These are phyloP conservation scores for Eucalyptus decipiens DNA, from an alignment of 345 rosid genomes.

Conservation along the genomic window DNA sequence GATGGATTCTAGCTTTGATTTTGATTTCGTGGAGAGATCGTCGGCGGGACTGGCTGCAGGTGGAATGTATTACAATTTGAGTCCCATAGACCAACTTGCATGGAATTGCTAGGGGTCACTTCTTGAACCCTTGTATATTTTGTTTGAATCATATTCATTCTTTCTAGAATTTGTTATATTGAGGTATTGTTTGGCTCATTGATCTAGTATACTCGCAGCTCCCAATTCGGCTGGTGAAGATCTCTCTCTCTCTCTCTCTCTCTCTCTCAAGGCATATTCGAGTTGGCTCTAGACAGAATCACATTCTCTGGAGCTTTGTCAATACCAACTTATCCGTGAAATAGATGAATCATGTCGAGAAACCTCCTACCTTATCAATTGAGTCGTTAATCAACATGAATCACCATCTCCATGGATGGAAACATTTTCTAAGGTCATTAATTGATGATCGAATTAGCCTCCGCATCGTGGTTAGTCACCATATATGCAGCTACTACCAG, in stretches of 20 bases:
- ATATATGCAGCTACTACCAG: not conserved
- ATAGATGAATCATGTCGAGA: not conserved
- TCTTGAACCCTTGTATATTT: not conserved
- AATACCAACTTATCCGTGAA: not conserved
- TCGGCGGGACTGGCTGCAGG: not conserved
- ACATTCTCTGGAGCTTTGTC: not conserved
- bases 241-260: not conserved
- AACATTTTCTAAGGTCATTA: not conserved
- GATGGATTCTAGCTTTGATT: slow-evolving; percentile 13
- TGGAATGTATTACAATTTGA: slow-evolving; percentile 15
- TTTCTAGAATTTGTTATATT: not conserved
- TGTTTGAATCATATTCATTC: not conserved
- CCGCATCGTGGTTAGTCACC: not conserved
- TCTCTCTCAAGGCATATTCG: not conserved
- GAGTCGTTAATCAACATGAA: not conserved
- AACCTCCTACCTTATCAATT: not conserved
- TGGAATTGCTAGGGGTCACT: slow-evolving; percentile 13
- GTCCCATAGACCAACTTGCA: slow-evolving; percentile 19
- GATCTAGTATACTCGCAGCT: not conserved
- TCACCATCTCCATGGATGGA: not conserved
- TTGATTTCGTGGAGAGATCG: slow-evolving; percentile 14
- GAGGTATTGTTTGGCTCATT: not conserved
- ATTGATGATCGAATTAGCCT: not conserved
- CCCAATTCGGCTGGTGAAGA: not conserved
- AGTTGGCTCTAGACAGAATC: not conserved